Conservation (phyloP, 148 eudicot species). For the Gaultheria prostrata region DNA sequence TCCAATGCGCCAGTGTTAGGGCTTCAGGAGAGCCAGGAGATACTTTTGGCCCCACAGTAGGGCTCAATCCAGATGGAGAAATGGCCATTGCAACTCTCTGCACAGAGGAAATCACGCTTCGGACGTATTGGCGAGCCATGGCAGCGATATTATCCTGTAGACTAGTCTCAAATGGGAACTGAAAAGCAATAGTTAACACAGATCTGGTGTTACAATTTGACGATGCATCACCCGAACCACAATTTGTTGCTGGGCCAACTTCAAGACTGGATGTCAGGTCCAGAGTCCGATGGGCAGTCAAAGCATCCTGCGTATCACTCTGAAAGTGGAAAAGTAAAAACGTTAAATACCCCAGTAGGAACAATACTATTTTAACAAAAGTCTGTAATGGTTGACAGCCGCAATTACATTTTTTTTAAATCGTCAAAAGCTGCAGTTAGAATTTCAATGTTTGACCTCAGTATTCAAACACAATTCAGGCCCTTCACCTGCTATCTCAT, state of each 20-base stretch:
- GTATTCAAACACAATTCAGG: neutral
- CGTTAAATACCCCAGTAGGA: neutral
- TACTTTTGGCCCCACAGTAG: constrained; percentile 61
- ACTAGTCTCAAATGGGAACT: constrained; percentile 76
- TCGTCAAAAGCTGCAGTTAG: neutral
- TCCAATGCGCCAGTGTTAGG: constrained; percentile 82
- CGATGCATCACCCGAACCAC: constrained; percentile 38
- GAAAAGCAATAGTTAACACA: constrained; percentile 89
- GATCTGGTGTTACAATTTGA: constrained; percentile 50
- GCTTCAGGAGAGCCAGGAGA: constrained; percentile 92
- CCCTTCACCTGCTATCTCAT: neutral
- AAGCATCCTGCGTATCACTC: constrained; percentile 39
- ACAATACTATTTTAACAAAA: neutral
- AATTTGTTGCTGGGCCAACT: constrained; percentile 63
- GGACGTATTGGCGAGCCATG: constrained; percentile 94
- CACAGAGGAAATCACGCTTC: constrained; percentile 79
- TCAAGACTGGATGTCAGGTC: constrained; percentile 86
- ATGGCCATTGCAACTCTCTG: constrained; percentile 95
- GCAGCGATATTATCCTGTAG: constrained; percentile 81
- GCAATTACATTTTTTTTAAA: neutral
- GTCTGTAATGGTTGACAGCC: neutral
- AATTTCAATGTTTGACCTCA: neutral
- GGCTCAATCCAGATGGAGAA: constrained; percentile 79
- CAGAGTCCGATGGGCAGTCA: constrained; percentile 56
- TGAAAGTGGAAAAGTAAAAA: constrained; percentile 7